A percentile compares a stretch with the other conserved stretches of the same genome.
Conservation (phyloP, 2,329 filamentous ascomycete species). For the Fusarium sp. region DNA sequence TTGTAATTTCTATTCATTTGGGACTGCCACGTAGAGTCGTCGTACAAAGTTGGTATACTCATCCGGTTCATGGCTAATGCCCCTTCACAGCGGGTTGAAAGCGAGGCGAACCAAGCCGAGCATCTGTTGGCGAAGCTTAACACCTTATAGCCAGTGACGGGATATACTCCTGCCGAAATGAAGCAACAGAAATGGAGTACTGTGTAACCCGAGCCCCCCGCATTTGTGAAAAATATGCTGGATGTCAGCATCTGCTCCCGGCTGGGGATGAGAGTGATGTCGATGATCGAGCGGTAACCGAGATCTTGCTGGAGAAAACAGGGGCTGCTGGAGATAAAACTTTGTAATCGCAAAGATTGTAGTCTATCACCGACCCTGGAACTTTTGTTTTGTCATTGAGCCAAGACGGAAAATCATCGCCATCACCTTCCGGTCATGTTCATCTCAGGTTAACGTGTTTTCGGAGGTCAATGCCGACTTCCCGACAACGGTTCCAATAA, state of each 20-base stretch:
- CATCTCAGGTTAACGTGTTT: too few species aligned
- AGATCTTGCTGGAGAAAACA: too few species aligned
- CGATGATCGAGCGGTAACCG: not conserved
- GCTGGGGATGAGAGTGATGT: not conserved
- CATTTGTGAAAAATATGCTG: not conserved
- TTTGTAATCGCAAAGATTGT: too few species aligned
- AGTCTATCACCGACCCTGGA: too few species aligned
- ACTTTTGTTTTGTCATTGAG: too few species aligned
- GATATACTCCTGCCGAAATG: accelerated
- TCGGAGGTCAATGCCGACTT: too few species aligned
- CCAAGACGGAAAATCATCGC: too few species aligned
- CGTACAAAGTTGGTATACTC: not conserved
- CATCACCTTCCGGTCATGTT: too few species aligned
- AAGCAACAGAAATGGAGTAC: not conserved
- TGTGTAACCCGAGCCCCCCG: not conserved
- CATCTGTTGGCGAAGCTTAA: too few species aligned
- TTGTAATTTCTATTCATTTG: not conserved
- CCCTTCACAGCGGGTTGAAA: not conserved
- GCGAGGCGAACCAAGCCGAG: not conserved
- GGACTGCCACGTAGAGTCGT: not conserved
- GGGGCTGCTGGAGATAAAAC: too few species aligned
- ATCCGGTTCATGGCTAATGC: too few species aligned
- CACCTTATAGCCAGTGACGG: too few species aligned
- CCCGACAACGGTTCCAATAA: not conserved
- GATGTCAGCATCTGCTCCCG: not conserved